Base-by-base conservation (phyloP, 306 rosid species). In the Amphicarpaea edgeworthii region DNA sequence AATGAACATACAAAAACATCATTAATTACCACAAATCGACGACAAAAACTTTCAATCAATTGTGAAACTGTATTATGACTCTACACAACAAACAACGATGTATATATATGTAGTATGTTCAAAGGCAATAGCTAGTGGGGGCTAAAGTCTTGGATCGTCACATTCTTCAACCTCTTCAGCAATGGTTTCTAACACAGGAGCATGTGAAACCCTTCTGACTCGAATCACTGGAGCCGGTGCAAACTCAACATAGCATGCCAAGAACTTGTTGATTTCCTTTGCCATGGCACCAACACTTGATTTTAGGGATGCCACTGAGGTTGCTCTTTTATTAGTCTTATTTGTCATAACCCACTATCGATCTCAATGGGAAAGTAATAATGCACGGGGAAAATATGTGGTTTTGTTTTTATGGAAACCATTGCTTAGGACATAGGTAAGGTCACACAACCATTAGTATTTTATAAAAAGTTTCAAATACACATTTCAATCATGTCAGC, bases 151-250 rank as follows among this genome's bases (percentile, higher is more conserved):
- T 78, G 20, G 1, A n/a, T n/a, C 28, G 3, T 70, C 77, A 12
- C 46, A 9, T 46, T 81, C 83, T 46, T 80, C 86, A 42, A n/a
- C 64, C 60, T 91, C 97, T 81, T 91, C 93, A 0, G 30, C 21
- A 53, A 87, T 91, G 46, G 97, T 84, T 79, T 86, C 97, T 58
- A 89, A 68, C 1, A 38, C 17, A 41, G 97, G 90, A 61, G 81
- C 60, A 59, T 47, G 74, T 16, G 89, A 85, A 49, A 76, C 76
- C 78, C 76, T 89, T 9, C 12, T 57, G 20, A 47, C 78, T 8
- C 68, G 64, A 68, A 89, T 84, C 68, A 91, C 24, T 43, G 77
- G 71, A 41, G 86, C 70, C 8, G 92, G 97, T n/a, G 80, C 88
- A 41, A 71, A 82, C 81, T 89, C 94, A 51, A 77, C 21, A 89